A percentile compares a stretch with the other conserved stretches of the same genome.
These are phyloP conservation scores for Pisolithus microcarpus DNA, from an alignment of 768 basidiomycete species.

Conservation along the genomic window DNA sequence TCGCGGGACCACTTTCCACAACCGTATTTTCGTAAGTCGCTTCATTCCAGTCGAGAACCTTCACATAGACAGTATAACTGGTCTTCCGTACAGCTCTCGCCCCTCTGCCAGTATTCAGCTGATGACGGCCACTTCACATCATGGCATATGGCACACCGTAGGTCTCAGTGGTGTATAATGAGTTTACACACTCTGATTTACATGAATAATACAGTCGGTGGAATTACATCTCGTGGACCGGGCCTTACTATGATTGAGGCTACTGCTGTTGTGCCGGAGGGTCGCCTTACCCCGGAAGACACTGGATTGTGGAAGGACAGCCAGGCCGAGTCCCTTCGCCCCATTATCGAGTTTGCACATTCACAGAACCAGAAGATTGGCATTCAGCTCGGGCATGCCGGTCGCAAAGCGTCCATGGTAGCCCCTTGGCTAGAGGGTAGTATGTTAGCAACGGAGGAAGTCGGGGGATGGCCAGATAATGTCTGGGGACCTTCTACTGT, in stretches of 20 bases:
- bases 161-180: slow-evolving; percentile 26
- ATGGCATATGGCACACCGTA: slow-evolving; percentile 81
- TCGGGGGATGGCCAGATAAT: slow-evolving; percentile 46
- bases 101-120: slow-evolving; percentile 80
- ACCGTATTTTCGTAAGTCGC: slow-evolving; percentile 56
- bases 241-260: slow-evolving; percentile 62
- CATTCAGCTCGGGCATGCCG: slow-evolving; percentile 70
- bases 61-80: slow-evolving; percentile 13
- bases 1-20: slow-evolving; percentile 58
- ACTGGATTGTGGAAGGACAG: slow-evolving; percentile 57
- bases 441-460: slow-evolving; percentile 27
- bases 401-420: slow-evolving; percentile 58
- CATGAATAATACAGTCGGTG: slow-evolving; percentile 22
- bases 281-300: slow-evolving; percentile 68
- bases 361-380: slow-evolving; percentile 62
- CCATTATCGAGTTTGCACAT: slow-evolving; percentile 71
- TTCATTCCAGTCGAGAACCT: not conserved
- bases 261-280: slow-evolving; percentile 51
- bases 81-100: slow-evolving; percentile 35
- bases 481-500: slow-evolving; percentile 55
- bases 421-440: slow-evolving; percentile 52
- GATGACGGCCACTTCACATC: slow-evolving; percentile 72
- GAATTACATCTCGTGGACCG: slow-evolving; percentile 46
- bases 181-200: slow-evolving; percentile 6
- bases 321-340: slow-evolving; percentile 54